These are phyloP conservation scores for Penicillium sp. DNA, from an alignment of 2,329 filamentous ascomycete species.

Conservation along the genomic window DNA sequence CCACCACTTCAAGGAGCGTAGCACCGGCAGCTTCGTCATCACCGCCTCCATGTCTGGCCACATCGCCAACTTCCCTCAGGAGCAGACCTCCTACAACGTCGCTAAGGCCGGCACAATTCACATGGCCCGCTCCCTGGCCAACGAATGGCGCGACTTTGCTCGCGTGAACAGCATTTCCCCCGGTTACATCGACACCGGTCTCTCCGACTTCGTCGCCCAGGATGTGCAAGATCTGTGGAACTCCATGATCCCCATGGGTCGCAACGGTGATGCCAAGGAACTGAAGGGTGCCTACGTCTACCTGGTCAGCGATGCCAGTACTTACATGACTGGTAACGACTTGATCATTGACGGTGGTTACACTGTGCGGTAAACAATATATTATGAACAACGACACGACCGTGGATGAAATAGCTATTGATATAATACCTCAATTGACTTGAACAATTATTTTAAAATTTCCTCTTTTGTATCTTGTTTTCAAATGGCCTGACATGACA, in stretches of 20 bases:
- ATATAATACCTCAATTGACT: not conserved
- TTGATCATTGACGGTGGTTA: constrained; percentile 54
- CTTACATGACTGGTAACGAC: constrained; percentile 53
- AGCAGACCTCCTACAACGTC: constrained; percentile 66
- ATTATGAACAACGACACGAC: constrained; percentile 12
- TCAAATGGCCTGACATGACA: not conserved
- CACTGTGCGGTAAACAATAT: constrained; percentile 39
- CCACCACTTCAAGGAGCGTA: constrained; percentile 69
- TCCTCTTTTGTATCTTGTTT: not conserved
- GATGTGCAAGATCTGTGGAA: constrained; percentile 60
- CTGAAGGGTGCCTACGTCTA: constrained; percentile 62
- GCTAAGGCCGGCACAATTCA: constrained; percentile 69
- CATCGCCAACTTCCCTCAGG: constrained; percentile 61
- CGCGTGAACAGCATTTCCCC: constrained; percentile 69
- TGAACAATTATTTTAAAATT: not conserved
- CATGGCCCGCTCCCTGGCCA: constrained; percentile 63
- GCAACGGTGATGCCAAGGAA: constrained; percentile 65
- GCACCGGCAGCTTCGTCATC: constrained; percentile 65
- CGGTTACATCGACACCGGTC: constrained; percentile 68
- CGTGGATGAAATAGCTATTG: not conserved
- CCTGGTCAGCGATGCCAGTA: constrained; percentile 49
- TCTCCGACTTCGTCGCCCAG: constrained; percentile 65
- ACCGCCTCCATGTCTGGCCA: constrained; percentile 64
- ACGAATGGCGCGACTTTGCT: constrained; percentile 70
- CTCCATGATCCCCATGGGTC: constrained; percentile 61